Evolutionary conservation across 2,329 filamentous ascomycete genomes (phyloP).

Genomic region (Stemphylium lycopersici): DNA sequence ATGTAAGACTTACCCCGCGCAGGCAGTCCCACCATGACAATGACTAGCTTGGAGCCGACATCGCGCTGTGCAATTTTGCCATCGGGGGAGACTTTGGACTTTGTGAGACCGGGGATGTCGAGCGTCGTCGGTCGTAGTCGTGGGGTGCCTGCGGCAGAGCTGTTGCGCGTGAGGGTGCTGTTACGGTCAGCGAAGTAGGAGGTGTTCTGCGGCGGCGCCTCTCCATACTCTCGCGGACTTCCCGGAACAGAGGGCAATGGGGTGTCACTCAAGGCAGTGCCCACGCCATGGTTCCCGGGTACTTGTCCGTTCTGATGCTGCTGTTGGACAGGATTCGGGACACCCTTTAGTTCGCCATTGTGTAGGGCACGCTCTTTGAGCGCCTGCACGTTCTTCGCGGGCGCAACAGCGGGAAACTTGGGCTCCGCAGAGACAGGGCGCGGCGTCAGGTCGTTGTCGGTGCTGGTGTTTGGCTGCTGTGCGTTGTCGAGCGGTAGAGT

Average conservation of each 20-base stretch:
- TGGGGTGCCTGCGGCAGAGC: slow-evolving; percentile 78
- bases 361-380: slow-evolving; percentile 31
- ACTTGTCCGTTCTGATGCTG: slow-evolving; percentile 24
- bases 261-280: slow-evolving; percentile 65
- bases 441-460: slow-evolving; percentile 27
- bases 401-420: slow-evolving; percentile 16
- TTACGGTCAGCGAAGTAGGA: slow-evolving; percentile 26
- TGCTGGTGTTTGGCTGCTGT: slow-evolving; percentile 16
- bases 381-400: slow-evolving; percentile 32
- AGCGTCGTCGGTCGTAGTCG: slow-evolving; percentile 89
- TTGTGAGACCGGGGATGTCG: slow-evolving; percentile 95
- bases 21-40: slow-evolving; percentile 96
- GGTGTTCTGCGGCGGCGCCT: slow-evolving; percentile 13
- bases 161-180: slow-evolving; percentile 72
- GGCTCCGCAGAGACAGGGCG: slow-evolving; percentile 19
- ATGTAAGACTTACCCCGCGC: slow-evolving; percentile 98
- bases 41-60: slow-evolving; percentile 94
- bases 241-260: slow-evolving; percentile 66
- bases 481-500: slow-evolving; percentile 30
- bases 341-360: slow-evolving; percentile 40
- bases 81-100: slow-evolving; percentile 93
- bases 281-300: slow-evolving; percentile 52
- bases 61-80: slow-evolving; percentile 92
- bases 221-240: slow-evolving; percentile 66
- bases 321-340: slow-evolving; percentile 17